Conservation (phyloP, 2,329 filamentous ascomycete species). For the Tolypocladium ovalisporum region DNA sequence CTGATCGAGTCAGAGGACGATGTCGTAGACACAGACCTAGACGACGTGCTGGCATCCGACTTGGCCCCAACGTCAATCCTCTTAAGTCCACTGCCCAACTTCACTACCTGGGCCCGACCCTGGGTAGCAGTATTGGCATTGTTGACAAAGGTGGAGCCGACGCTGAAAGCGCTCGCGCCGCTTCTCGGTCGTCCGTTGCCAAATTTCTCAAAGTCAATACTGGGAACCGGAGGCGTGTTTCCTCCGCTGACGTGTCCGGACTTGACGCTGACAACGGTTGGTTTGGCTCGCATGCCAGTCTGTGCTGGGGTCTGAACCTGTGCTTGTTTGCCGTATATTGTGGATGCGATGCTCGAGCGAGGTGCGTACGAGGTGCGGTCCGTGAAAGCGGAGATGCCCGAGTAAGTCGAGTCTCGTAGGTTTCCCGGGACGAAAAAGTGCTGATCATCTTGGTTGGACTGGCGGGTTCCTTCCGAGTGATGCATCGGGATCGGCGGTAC, state of each 20-base stretch:
- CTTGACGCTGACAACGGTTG: constrained; percentile 88
- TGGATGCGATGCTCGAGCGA: constrained; percentile 74
- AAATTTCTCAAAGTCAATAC: constrained; percentile 56
- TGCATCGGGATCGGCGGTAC: constrained; percentile 80
- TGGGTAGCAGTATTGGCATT: constrained; percentile 50
- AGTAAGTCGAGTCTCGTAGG: constrained; percentile 84
- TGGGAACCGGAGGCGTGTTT: constrained; percentile 59
- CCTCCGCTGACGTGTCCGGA: constrained; percentile 45
- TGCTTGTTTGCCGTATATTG: constrained; percentile 86
- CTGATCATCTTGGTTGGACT: constrained; percentile 57
- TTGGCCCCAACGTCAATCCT: constrained; percentile 30
- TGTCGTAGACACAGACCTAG: constrained; percentile 6
- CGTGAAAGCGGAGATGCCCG: constrained; percentile 55
- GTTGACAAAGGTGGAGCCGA: constrained; percentile 59
- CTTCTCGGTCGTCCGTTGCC: constrained; percentile 38
- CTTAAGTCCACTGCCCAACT: constrained; percentile 41
- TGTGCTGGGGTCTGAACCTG: constrained; percentile 74
- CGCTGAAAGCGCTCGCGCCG: constrained; percentile 49
- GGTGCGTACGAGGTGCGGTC: constrained; percentile 53
- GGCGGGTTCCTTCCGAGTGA: constrained; percentile 34
- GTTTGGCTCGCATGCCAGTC: constrained; percentile 77
- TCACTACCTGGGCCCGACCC: constrained; percentile 48
- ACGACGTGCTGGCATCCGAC: constrained; percentile 21
- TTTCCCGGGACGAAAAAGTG: constrained; percentile 92
- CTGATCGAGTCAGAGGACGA: constrained; percentile 7